phyloP scores from a whole-genome alignment of 306 rosid genomes.

The Vigna nakashimae region DNA sequence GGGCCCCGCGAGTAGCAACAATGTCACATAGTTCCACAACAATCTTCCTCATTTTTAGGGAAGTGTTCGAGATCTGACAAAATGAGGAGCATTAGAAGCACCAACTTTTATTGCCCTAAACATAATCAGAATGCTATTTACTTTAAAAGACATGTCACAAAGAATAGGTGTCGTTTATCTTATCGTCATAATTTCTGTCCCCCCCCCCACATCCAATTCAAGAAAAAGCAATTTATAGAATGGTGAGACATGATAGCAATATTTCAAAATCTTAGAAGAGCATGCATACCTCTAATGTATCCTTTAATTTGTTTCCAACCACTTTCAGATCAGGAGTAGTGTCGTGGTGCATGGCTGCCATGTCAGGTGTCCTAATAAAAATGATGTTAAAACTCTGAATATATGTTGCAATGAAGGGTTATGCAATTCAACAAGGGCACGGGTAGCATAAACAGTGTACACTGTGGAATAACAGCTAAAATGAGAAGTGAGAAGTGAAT shows the following conservation, averaged over 20 bases:
- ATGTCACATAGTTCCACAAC: slow-evolving; percentile 73
- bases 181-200: not conserved
- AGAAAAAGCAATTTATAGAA: slow-evolving; percentile 26
- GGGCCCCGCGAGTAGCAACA: slow-evolving; percentile 89
- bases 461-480: not conserved
- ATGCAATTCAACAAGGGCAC: slow-evolving; percentile 19
- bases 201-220: not conserved
- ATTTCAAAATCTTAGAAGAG: slow-evolving; percentile 1
- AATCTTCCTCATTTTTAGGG: slow-evolving; percentile 73
- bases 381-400: slow-evolving; percentile 36
- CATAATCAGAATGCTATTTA: slow-evolving; percentile 14
- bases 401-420: slow-evolving; percentile 13
- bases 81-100: not conserved
- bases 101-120: not conserved
- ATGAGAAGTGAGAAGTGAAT: not conserved
- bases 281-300: slow-evolving; percentile 74
- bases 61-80: slow-evolving; percentile 77
- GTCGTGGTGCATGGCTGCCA: slow-evolving; percentile 94
- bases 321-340: slow-evolving; percentile 76
- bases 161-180: slow-evolving; percentile 14
- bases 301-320: slow-evolving; percentile 77
- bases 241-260: slow-evolving; percentile 7
- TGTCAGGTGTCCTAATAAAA: slow-evolving; percentile 84
- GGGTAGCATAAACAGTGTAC: slow-evolving; percentile 1
- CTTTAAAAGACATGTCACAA: slow-evolving; percentile 2